Conservation (phyloP, 148 eudicot genomes). For the Rheum nobile region DNA sequence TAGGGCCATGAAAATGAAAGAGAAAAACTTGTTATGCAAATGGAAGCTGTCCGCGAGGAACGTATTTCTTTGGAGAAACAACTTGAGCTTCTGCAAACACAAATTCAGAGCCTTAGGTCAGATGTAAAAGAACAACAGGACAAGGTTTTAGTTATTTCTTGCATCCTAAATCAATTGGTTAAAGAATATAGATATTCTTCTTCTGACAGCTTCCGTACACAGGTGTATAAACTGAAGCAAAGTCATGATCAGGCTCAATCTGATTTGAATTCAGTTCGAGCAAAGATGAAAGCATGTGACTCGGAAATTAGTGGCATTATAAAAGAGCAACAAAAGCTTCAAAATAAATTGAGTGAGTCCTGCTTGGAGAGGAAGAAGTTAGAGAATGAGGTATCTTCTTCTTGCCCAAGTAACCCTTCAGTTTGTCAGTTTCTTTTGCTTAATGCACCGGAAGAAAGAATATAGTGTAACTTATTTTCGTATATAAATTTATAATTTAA, state of each 20-base stretch:
- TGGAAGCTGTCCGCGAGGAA: conserved; percentile 75
- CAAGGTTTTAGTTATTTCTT: conserved; percentile 30
- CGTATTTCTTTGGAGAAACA: conserved; percentile 56
- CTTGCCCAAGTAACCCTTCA: background rate
- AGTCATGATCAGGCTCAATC: conserved; percentile 46
- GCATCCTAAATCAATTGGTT: background rate
- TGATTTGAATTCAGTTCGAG: conserved; percentile 60
- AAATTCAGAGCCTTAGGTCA: conserved; percentile 42
- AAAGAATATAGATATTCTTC: background rate
- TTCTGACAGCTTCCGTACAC: conserved; percentile 9
- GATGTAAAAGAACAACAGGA: conserved; percentile 52
- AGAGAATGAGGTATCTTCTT: conserved; percentile 77
- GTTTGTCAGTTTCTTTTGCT: background rate
- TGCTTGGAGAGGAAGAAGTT: conserved; percentile 73
- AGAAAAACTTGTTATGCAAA: conserved; percentile 88
- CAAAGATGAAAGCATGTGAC: conserved; percentile 83
- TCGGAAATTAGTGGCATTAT: conserved; percentile 57
- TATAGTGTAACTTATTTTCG: background rate
- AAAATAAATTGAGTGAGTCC: conserved; percentile 51
- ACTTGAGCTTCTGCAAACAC: conserved; percentile 42
- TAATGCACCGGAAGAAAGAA: background rate
- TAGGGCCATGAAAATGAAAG: conserved; percentile 83
- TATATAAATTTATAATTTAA: background rate
- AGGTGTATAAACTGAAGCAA: conserved; percentile 56
- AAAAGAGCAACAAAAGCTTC: conserved; percentile 67